phyloP scores from a whole-genome alignment of 2,329 filamentous ascomycete genomes.

The Penicillium sp. region DNA sequence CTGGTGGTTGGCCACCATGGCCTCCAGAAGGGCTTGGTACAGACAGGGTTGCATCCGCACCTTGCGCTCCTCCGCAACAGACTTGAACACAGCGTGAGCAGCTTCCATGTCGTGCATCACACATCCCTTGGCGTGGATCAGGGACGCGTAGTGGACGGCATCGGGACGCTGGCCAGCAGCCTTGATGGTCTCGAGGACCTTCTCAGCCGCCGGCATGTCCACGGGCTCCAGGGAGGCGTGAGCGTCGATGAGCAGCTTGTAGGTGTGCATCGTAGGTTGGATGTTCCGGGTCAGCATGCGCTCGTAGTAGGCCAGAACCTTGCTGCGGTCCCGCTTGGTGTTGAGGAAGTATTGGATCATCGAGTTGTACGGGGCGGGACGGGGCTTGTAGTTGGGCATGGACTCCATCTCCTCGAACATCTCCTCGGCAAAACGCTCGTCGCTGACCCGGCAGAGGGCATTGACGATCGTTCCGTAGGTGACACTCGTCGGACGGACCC shows the following conservation, averaged over 20 bases:
- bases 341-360: conserved; percentile 99
- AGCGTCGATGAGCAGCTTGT: conserved; percentile 92
- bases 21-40: conserved; percentile 94
- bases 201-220: conserved; percentile 78
- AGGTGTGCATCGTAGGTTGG: conserved; percentile 85
- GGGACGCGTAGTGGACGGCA: conserved; percentile 86
- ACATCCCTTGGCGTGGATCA: conserved; percentile 93
- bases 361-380: conserved; percentile 94
- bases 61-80: no score
- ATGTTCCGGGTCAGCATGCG: conserved; percentile 85
- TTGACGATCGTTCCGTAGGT: conserved; percentile 98
- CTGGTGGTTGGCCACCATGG: conserved; percentile 88
- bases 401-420: conserved; percentile 98
- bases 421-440: conserved; percentile 95
- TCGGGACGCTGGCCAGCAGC: conserved; percentile 67
- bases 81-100: no score
- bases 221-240: conserved; percentile 88
- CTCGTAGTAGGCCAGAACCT: conserved; percentile 89
- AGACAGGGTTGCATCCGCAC: conserved; percentile 71
- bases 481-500: conserved; percentile 90
- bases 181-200: conserved; percentile 69
- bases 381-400: conserved; percentile 97
- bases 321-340: conserved; percentile 88
- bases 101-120: conserved; percentile 87
- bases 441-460: conserved; percentile 88